Evolutionary conservation across 1,284 basidiomycete genomes (phyloP), one percentile per base, ranked within the genome.

Genomic region (Xanthoconium separans): DNA sequence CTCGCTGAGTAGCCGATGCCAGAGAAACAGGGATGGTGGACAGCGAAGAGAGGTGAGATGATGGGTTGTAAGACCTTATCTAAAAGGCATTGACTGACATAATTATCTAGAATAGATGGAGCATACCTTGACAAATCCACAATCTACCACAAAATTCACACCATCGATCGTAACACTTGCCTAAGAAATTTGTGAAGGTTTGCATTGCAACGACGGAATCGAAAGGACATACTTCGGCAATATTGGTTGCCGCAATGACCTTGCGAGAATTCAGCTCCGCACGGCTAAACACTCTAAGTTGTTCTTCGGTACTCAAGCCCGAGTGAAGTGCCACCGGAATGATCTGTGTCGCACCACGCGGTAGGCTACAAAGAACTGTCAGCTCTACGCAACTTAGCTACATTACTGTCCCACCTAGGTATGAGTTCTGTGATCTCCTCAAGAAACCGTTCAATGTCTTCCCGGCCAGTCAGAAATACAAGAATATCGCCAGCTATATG

Each of bases 111-210:
- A 54, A 42, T 22, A 41, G 48, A 40, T 4, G 24, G 30, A 29
- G 57, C 77, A 39, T 58, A 92, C 92, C 81, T 99, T 99, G 59
- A 96, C 95, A 64, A 95, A 93, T 4, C 96, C 97, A 52, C 85
- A 89, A 65, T 99, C 96, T 6, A 99, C 81, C n/a, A 99, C 95
- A 66, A 88, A 98, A 61, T 88, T 89, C 59, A 99, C 88, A 1
- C 94, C 94, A 47, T 98, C 93, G 54, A 99, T 97, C 0, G 96
- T 99, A 15, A 99, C 90, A 70, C 93, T 95, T 20, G 96, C 90
- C 89, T 91, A 53, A 55, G 20, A 44, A 40, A 54, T 15, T 9
- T 12, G 22, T 44, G 22, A 49, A 20, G 27, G 24, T 7, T 13
- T 42, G 39, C 13, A 12, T 2, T 48, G 43, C 16, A 33, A 39